Conservation (phyloP, 441 rosid species). For the Erodium moschatum region DNA sequence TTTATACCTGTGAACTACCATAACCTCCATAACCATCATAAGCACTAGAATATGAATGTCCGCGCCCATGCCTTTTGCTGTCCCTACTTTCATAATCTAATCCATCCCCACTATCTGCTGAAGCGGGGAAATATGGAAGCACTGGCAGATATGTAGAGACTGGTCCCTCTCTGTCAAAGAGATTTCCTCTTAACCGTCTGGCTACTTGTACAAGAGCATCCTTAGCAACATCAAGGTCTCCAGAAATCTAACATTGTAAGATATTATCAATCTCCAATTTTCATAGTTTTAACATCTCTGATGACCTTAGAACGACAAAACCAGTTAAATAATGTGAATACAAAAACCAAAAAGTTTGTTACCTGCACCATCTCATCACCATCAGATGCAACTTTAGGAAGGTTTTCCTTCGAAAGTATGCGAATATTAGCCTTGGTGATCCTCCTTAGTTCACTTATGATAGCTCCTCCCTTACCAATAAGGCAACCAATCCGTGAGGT, state of each 20-base stretch:
- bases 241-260: slow-evolving; percentile 53
- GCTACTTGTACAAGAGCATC: slow-evolving; percentile 85
- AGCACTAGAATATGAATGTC: slow-evolving; percentile 53
- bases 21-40: slow-evolving; percentile 64
- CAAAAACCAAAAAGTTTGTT: slow-evolving; percentile 8
- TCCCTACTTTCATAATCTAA: slow-evolving; percentile 54
- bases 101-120: slow-evolving; percentile 40
- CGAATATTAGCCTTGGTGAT: slow-evolving; percentile 84
- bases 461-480: slow-evolving; percentile 89
- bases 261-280: slow-evolving; percentile 12
- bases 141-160: slow-evolving; percentile 66
- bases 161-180: slow-evolving; percentile 82
- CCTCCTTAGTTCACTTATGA: slow-evolving; percentile 82
- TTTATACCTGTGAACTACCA: slow-evolving; percentile 60
- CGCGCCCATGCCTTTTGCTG: slow-evolving; percentile 61
- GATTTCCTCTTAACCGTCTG: slow-evolving; percentile 73
- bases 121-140: slow-evolving; percentile 70
- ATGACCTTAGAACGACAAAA: slow-evolving; percentile 14
- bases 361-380: slow-evolving; percentile 99
- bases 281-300: slow-evolving; percentile 13
- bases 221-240: slow-evolving; percentile 89
- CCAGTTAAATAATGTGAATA: not conserved
- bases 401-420: slow-evolving; percentile 71
- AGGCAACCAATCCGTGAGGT: slow-evolving; percentile 91
- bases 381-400: slow-evolving; percentile 79